Base-by-base conservation (phyloP, 2,329 filamentous ascomycete genomes). In the Neocatenulostroma microsporum region DNA sequence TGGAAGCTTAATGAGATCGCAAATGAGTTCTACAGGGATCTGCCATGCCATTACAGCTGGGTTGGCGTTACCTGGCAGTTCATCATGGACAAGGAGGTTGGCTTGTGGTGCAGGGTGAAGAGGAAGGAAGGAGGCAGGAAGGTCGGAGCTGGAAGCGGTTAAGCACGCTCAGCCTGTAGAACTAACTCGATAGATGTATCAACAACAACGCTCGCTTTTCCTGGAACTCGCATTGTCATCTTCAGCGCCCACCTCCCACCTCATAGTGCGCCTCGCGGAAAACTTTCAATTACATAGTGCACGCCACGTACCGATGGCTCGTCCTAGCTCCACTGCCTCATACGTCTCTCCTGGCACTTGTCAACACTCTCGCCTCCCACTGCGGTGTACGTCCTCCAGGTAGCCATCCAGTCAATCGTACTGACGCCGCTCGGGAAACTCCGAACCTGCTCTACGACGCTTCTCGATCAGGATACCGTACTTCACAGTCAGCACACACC, bases 31-130 rank as follows among this genome's bases (percentile, higher is more conserved):
- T 98, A 98, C 64, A 78, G 82, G 47, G 82, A 84, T 41, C 67
- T 98, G 49, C 91, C 91, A 8, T 75, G 74, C 46, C 89, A 96
- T 57, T 76, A 78, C 57, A 94, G 86, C 71, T 98, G 91, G 91
- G 74, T 80, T 8, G 82, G 84, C 58, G 89, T 93, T 34, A 83
- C 96, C 50, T 96, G 86, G 86, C 85, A 89, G 41, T 98, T 98
- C 64, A 84, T 98, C 49, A 76, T 80, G 66, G 91, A 98, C 60
- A 79, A 84, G 54, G 79, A 84, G 50, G 86, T 96, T 30, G 88
- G 89, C 18, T 74, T 95, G 58, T 89, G 78, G 67, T 94, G 87
- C 64, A 76, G 91, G 39, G 88, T 98, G 24, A 98, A 98, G 78
- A 72, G 91, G 49, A 83, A 83, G 58, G 76, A 89, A 51, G 87